Base-by-base conservation (phyloP, 305 asterid genomes). In the Fraxinus albicans region DNA sequence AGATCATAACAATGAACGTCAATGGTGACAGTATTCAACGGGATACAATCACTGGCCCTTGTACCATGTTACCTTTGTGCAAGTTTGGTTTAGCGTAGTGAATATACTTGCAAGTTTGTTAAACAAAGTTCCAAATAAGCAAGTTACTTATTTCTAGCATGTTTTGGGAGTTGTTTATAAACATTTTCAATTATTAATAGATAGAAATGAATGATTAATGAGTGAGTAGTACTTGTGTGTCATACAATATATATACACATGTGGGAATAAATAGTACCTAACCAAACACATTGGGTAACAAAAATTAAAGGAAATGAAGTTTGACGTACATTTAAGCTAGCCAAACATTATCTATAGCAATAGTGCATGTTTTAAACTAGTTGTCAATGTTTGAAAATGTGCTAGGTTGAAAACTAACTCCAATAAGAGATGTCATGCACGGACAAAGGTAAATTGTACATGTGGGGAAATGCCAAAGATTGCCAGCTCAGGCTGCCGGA, bases 381-480 rank as follows among this genome's bases (percentile, higher is more conserved):
- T 36, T 35, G 47, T 74, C 3, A 74, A 74, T 8, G 8, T n/a
- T 21, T 38, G 33, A 38, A 38, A 2, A 38, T 1, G 44, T 38
- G 50, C 50, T 8, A 42, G 31, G n/a, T 40, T 23, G 19, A 29
- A 80, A 77, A 77, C 47, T 79, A 81, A 80, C 79, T 69, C 27
- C 58, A 86, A 55, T 60, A n/a, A 19, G 58, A 58, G 79, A 19
- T 83, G 4, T 44, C n/a, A 58, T 84, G 44, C 7, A 84, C 90
- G 94, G 99, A 94, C 9, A 70, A 89, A n/a, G 97, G 98, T 81
- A 93, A 90, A 86, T 81, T 96, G 77, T 94, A 92, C 90, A 92
- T 89, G 98, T 96, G 98, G 98, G 98, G 98, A 34, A 85, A 94
- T 80, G 90, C 96, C 17, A 90, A 89, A 7, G 97, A 94, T 82